Evolutionary conservation across 257 asterid species (phyloP).

Genomic region (Fraxinus quadrangulata): DNA sequence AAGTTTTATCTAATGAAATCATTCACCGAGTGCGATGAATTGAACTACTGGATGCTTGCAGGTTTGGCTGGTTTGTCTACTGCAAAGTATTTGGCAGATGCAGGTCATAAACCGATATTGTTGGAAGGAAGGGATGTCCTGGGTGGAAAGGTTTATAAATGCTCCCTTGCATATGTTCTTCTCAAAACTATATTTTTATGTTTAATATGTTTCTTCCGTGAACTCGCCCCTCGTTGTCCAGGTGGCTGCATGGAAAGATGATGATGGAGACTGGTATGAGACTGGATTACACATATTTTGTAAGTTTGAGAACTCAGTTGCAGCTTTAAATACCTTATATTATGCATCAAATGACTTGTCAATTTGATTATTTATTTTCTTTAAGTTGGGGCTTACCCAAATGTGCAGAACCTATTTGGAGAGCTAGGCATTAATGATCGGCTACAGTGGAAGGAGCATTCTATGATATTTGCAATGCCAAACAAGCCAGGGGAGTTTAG

Average conservation of each 20-base stretch:
- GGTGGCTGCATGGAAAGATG: constrained; percentile 99
- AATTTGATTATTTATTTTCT: constrained; percentile 47
- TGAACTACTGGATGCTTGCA: constrained; percentile 35
- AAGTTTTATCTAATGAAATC: background rate
- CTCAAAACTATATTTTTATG: background rate
- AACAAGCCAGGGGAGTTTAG: constrained; percentile 95
- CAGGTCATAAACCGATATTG: constrained; percentile 90
- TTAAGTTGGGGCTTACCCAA: constrained; percentile 99
- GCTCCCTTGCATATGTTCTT: background rate
- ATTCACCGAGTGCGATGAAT: background rate
- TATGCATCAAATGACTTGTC: constrained; percentile 28
- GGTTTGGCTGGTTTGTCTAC: constrained; percentile 96
- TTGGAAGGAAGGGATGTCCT: constrained; percentile 95
- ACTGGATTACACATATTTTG: constrained; percentile 96
- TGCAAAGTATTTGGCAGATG: constrained; percentile 98
- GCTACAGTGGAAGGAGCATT: constrained; percentile 97
- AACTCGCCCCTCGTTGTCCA: constrained; percentile 29
- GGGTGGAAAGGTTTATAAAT: constrained; percentile 79
- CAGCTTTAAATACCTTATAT: constrained; percentile 1
- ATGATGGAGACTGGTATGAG: constrained; percentile 97
- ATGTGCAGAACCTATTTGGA: constrained; percentile 95
- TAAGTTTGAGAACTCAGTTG: constrained; percentile 45
- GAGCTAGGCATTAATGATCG: constrained; percentile 93
- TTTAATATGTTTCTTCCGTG: constrained; percentile 17
- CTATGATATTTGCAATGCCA: constrained; percentile 99